Conservation (phyloP, 169 alveolate species). For the Eimeria praecox region DNA sequence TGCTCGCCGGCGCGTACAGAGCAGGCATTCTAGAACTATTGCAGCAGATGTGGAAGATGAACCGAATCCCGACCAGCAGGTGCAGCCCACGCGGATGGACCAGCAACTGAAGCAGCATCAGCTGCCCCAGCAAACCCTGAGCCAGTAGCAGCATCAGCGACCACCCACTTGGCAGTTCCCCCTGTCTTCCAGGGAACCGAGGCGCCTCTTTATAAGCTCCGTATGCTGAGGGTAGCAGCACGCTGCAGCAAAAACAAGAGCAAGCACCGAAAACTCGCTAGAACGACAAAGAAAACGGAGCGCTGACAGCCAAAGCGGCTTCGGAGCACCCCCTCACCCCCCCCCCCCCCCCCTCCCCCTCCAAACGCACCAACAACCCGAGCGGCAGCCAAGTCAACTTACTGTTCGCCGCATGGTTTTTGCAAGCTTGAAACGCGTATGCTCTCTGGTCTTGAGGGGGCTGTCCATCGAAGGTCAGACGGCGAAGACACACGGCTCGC, state of each 20-base stretch:
- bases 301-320: not conserved
- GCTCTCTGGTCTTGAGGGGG: conserved; percentile 62
- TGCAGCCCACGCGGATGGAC: not conserved
- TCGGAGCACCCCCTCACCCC: not conserved
- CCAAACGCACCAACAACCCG: not conserved
- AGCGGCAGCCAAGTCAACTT: not conserved
- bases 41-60: not conserved
- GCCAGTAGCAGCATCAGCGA: not conserved
- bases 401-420: conserved; percentile 65
- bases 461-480: conserved; percentile 63
- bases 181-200: conserved; percentile 34
- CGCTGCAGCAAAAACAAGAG: conserved; percentile 38
- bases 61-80: not conserved
- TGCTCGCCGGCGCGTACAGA: not conserved
- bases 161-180: conserved; percentile 42
- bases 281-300: not conserved
- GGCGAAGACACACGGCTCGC: conserved; percentile 57
- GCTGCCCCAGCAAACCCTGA: not conserved
- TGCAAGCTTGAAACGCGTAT: conserved; percentile 40
- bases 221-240: conserved; percentile 78
- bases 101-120: not conserved
- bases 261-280: not conserved
- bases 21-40: not conserved
- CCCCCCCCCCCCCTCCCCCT: not conserved
- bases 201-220: conserved; percentile 45